These are phyloP conservation scores for Penicillium goetzii DNA, from an alignment of 495 filamentous ascomycete genomes.

Conservation along the genomic window DNA sequence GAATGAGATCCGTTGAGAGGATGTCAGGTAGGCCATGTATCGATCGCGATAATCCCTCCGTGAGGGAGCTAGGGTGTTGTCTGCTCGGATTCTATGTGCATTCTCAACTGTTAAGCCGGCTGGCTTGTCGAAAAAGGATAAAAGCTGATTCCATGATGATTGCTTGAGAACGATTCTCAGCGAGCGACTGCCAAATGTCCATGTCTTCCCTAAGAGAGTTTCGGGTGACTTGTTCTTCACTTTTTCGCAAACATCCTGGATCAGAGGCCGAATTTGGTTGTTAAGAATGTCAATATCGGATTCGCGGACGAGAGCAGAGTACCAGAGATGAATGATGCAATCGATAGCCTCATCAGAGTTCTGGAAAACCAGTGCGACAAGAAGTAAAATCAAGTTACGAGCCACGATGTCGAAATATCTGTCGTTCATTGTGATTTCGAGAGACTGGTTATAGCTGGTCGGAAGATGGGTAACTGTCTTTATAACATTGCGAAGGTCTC, in stretches of 20 bases:
- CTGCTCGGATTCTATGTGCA: too few relatives aligned
- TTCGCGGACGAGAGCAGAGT: slow-evolving; percentile 34
- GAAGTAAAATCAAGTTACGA: slow-evolving; percentile 51
- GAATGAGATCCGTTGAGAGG: too few relatives aligned
- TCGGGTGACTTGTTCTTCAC: slow-evolving; percentile 5
- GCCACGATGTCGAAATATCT: slow-evolving; percentile 44
- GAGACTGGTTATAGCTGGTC: slow-evolving; percentile 19
- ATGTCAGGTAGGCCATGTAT: too few relatives aligned
- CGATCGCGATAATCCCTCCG: too few relatives aligned
- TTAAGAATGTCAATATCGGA: slow-evolving; percentile 22
- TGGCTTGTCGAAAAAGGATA: background rate
- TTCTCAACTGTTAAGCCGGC: too few relatives aligned
- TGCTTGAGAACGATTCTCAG: slow-evolving; percentile 19
- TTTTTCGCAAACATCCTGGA: slow-evolving; percentile 30
- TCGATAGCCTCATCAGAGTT: slow-evolving; percentile 25
- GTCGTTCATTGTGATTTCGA: slow-evolving; percentile 47
- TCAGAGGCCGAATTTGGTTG: slow-evolving; percentile 24
- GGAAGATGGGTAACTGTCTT: slow-evolving; percentile 43
- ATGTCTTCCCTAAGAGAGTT: slow-evolving; percentile 11
- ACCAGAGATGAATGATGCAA: slow-evolving; percentile 45
- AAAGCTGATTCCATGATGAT: slow-evolving; percentile 3
- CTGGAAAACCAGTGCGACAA: slow-evolving; percentile 33
- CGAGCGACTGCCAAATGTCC: slow-evolving; percentile 16
- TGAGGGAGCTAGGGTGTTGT: too few relatives aligned
- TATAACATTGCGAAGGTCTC: slow-evolving; percentile 50